phyloP scores from a whole-genome alignment of 2,329 filamentous ascomycete species.

The Hymenoscyphus repandus region DNA sequence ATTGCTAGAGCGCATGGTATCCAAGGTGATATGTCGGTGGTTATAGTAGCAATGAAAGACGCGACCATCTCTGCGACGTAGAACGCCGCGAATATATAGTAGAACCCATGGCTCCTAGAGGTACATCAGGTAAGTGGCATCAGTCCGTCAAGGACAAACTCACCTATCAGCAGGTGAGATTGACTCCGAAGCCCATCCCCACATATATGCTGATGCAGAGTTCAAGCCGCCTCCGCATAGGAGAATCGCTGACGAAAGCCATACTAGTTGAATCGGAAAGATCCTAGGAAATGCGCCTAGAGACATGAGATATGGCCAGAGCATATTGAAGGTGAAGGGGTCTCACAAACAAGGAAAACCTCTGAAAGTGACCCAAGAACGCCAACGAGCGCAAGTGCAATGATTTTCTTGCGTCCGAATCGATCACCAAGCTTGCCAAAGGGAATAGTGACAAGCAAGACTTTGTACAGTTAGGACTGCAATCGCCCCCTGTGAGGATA shows the following conservation, averaged over 20 bases:
- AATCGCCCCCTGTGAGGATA: neutral
- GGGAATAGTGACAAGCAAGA: conserved; percentile 29
- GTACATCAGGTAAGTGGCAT: neutral
- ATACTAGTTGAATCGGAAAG: conserved; percentile 25
- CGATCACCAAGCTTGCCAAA: conserved; percentile 28
- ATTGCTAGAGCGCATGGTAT: conserved; percentile 26
- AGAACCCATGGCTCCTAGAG: conserved; percentile 27
- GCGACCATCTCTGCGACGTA: conserved; percentile 29
- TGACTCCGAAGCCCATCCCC: conserved; percentile 28
- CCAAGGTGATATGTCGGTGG: conserved; percentile 30
- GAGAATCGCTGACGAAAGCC: conserved; percentile 27
- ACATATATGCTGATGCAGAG: conserved; percentile 29
- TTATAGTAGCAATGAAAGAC: conserved; percentile 25
- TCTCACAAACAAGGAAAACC: conserved; percentile 29
- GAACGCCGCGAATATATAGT: conserved; percentile 31
- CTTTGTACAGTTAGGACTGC: conserved; percentile 12
- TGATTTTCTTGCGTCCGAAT: conserved; percentile 24
- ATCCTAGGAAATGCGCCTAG: conserved; percentile 26
- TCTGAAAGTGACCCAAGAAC: conserved; percentile 21
- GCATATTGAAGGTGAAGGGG: neutral
- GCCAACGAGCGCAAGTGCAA: conserved; percentile 25
- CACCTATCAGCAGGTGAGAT: conserved; percentile 24
- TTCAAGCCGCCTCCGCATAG: conserved; percentile 29
- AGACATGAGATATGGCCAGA: neutral
- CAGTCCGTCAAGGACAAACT: neutral